Conservation (phyloP, 306 rosid genomes). For the Adenanthera pavonina region DNA sequence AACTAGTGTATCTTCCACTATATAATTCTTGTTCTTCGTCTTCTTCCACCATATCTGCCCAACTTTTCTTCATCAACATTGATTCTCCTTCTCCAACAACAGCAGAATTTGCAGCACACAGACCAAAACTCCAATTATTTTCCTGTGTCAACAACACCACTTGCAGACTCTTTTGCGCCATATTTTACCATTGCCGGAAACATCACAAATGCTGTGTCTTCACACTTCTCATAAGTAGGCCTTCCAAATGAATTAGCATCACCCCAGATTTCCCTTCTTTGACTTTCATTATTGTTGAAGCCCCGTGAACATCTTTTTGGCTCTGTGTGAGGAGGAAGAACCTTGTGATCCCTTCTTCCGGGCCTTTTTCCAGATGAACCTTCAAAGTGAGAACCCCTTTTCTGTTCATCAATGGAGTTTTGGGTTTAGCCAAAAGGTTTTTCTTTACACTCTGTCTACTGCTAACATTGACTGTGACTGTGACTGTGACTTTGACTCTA, state of each 20-base stretch:
- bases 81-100: not conserved
- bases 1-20: slow-evolving; percentile 27
- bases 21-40: slow-evolving; percentile 68
- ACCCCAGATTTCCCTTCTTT: slow-evolving; percentile 50
- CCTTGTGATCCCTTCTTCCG: slow-evolving; percentile 38
- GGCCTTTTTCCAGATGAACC: slow-evolving; percentile 34
- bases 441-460: slow-evolving; percentile 15
- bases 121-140: not conserved
- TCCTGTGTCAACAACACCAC: not conserved
- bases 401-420: slow-evolving; percentile 37
- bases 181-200: slow-evolving; percentile 38
- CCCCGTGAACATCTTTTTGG: slow-evolving; percentile 65
- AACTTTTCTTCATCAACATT: slow-evolving; percentile 64
- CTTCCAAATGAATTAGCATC: slow-evolving; percentile 45
- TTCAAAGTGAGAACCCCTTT: slow-evolving; percentile 31
- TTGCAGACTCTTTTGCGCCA: slow-evolving; percentile 29
- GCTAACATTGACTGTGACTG: not conserved
- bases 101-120: not conserved
- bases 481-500: slow-evolving; percentile 26
- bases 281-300: slow-evolving; percentile 45
- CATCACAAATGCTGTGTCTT: slow-evolving; percentile 21
- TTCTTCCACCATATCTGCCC: slow-evolving; percentile 98
- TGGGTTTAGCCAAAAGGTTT: slow-evolving; percentile 17
- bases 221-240: slow-evolving; percentile 34
- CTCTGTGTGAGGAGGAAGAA: slow-evolving; percentile 47